Conservation (phyloP, 116 monocot genomes). For the Cymodocea nodosa region DNA sequence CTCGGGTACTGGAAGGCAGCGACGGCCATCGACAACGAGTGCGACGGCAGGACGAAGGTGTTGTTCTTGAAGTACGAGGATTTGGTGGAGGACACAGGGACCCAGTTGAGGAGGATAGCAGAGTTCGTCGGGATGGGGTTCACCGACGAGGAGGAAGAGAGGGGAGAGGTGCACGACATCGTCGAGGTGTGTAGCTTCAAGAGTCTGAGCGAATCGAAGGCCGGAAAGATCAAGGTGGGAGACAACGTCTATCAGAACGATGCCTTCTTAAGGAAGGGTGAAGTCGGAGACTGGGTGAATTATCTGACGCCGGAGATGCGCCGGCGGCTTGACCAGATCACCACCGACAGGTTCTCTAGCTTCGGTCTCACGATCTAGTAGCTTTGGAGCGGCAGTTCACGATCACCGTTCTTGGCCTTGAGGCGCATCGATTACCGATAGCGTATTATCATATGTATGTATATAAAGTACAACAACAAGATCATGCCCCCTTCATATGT, state of each 20-base stretch:
- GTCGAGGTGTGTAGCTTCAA: conserved; percentile 6
- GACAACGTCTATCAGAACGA: not conserved
- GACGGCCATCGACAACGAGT: too few relatives aligned
- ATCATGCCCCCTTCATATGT: too few relatives aligned
- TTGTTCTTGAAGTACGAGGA: conserved; percentile 16
- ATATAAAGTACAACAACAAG: too few relatives aligned
- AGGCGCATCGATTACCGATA: too few relatives aligned
- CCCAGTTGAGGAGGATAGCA: not conserved
- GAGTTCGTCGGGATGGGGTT: conserved; percentile 5
- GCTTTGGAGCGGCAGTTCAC: too few relatives aligned
- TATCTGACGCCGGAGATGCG: not conserved
- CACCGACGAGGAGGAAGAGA: not conserved
- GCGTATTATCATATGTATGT: too few relatives aligned
- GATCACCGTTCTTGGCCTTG: too few relatives aligned
- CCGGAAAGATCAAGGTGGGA: not conserved
- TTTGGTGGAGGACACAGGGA: not conserved
- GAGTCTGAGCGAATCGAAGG: not conserved
- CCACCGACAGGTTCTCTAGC: not conserved
- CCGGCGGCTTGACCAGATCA: not conserved
- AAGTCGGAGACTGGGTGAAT: conserved; percentile 1
- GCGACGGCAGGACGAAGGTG: not conserved
- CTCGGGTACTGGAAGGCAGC: conserved; percentile 1
- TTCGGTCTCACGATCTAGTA: not conserved
- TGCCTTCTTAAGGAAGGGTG: not conserved
- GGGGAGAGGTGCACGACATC: conserved; percentile 4